Conservation (phyloP, 2,329 filamentous ascomycete genomes). For the Coniochaeta ligniaria region DNA sequence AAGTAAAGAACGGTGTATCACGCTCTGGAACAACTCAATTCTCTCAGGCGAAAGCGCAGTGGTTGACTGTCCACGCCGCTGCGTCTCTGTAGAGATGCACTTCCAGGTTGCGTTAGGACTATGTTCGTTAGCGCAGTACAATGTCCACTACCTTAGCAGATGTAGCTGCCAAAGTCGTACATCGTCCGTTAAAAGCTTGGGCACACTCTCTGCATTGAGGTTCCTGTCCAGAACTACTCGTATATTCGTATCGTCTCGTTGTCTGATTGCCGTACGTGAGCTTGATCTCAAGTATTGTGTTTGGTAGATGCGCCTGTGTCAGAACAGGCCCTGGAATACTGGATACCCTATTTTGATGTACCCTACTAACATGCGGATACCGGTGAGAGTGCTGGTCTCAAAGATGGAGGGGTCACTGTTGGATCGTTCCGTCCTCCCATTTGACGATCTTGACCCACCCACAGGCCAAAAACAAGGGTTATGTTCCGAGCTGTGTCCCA, state of each 20-base stretch:
- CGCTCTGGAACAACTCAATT: neutral
- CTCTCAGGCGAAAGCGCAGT: neutral
- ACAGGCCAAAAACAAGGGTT: neutral
- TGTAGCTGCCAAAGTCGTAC: too few species aligned
- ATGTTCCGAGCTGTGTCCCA: neutral
- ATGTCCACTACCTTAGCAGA: neutral
- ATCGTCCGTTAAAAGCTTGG: too few species aligned
- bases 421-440: neutral
- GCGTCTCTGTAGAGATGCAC: neutral
- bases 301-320: too few species aligned
- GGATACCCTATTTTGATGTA: too few species aligned
- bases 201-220: too few species aligned
- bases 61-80: neutral
- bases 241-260: too few species aligned
- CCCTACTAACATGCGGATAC: too few species aligned
- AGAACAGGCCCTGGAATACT: too few species aligned
- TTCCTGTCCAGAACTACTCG: too few species aligned
- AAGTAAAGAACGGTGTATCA: neutral
- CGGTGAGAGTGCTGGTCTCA: too few species aligned
- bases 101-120: neutral
- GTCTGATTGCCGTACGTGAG: too few species aligned
- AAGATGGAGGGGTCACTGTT: neutral
- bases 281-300: too few species aligned
- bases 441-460: neutral
- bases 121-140: neutral